A percentile compares a stretch with the other conserved stretches of the same genome.
These are phyloP conservation scores for Dittrichia graveolens DNA, from an alignment of 129 eudicot species.

Conservation along the genomic window DNA sequence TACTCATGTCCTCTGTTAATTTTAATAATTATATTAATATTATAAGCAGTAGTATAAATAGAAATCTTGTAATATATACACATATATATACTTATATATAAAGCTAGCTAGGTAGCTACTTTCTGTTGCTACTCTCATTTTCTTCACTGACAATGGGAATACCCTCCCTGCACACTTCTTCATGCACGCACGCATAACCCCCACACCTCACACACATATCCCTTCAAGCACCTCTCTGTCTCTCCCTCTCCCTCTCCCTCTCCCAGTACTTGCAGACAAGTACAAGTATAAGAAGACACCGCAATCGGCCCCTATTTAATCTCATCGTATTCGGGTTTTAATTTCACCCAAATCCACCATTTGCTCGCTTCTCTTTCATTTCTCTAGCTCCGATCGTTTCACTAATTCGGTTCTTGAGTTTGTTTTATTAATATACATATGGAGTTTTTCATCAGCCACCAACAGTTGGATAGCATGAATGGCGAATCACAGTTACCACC, in stretches of 20 bases:
- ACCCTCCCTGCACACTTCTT: slow-evolving; percentile 72
- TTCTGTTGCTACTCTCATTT: slow-evolving; percentile 43
- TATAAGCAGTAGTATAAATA: too few relatives aligned
- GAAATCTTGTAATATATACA: too few relatives aligned
- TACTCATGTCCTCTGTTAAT: too few relatives aligned
- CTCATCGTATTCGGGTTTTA: neutral
- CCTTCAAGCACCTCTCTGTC: slow-evolving; percentile 20
- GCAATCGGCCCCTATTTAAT: slow-evolving; percentile 9
- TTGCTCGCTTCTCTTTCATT: slow-evolving; percentile 20
- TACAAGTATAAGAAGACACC: slow-evolving; percentile 26
- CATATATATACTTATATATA: too few relatives aligned
- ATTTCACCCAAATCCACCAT: slow-evolving; percentile 9
- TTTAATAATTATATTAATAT: too few relatives aligned
- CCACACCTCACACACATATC: slow-evolving; percentile 21
- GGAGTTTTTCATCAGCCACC: slow-evolving; percentile 40
- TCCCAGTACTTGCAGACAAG: slow-evolving; percentile 12
- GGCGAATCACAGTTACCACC: slow-evolving; percentile 65
- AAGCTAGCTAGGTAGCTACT: neutral
- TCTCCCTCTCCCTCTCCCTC: slow-evolving; percentile 11
- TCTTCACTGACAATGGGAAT: slow-evolving; percentile 76
- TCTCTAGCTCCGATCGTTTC: too few relatives aligned
- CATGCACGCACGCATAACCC: slow-evolving; percentile 92
- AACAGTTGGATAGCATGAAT: slow-evolving; percentile 26
- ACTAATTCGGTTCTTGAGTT: too few relatives aligned
- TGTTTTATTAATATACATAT: neutral